Conservation (phyloP, 2,329 filamentous ascomycete genomes). For the Albifimbria verrucaria region DNA sequence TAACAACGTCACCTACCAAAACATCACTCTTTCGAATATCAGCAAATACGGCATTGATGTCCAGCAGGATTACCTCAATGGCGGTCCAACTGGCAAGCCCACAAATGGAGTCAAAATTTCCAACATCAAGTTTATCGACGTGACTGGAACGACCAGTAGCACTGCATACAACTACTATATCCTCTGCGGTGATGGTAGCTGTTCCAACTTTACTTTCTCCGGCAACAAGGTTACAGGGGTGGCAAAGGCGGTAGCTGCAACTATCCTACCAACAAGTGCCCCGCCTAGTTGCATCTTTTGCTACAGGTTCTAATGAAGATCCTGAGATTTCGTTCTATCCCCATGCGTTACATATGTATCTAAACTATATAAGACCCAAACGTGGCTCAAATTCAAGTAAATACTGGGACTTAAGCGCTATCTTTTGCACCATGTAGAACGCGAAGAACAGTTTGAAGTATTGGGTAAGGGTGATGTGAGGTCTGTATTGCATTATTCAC, state of each 20-base stretch:
- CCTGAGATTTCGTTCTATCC: too few relatives aligned
- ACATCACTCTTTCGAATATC: slow-evolving; percentile 36
- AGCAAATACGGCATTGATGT: slow-evolving; percentile 30
- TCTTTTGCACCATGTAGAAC: too few relatives aligned
- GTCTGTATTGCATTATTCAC: too few relatives aligned
- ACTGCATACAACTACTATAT: slow-evolving; percentile 44
- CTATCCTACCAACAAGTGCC: slow-evolving; percentile 4
- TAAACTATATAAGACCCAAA: too few relatives aligned
- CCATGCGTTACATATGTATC: too few relatives aligned
- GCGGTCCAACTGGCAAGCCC: slow-evolving; percentile 35
- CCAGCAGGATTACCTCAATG: slow-evolving; percentile 42
- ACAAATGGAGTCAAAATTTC: slow-evolving; percentile 46
- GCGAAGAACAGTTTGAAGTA: too few relatives aligned
- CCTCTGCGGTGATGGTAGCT: slow-evolving; percentile 41
- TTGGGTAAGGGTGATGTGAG: too few relatives aligned
- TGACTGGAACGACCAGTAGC: slow-evolving; percentile 27
- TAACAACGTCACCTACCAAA: slow-evolving; percentile 35
- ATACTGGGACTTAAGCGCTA: too few relatives aligned
- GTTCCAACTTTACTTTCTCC: slow-evolving; percentile 46
- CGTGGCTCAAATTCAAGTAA: too few relatives aligned
- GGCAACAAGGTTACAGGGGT: slow-evolving; percentile 46
- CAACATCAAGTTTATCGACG: slow-evolving; percentile 34
- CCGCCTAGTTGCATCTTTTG: neutral
- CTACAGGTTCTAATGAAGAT: too few relatives aligned
- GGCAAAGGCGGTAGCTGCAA: slow-evolving; percentile 10